Base-by-base conservation (phyloP, 305 asterid species). In the Plantago coronopus region DNA sequence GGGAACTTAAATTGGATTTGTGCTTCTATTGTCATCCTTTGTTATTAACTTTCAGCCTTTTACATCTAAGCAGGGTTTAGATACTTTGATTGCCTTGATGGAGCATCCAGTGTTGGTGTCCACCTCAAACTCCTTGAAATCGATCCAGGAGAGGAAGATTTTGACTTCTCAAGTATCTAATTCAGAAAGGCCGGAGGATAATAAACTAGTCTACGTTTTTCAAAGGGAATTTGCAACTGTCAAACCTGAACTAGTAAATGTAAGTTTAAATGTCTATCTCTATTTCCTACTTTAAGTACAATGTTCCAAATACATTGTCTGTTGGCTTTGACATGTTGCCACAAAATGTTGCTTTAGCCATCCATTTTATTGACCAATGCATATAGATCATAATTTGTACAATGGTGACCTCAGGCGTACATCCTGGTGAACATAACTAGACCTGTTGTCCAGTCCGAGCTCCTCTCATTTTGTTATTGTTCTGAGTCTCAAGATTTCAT, bases 201-300 rank as follows among this genome's bases (percentile, higher is more conserved):
- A 78, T 65, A 89, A 78, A 81, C 80, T 74, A 76, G 86, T 89
- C 60, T 87, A 87, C 72, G 48, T 93, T 74, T 85, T 85, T 76
- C 99, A 93, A 69, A 82, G 89, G 79, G 99, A 93, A 65, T 93
- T 76, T 68, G 99, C 96, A 51, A 89, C 94, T 5, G 97, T 89
- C 31, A 83, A 89, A 71, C 95, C 97, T 44, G 69, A 82, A 34
- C 76, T 77, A 57, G 94, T 89, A 34, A 84, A 89, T 22, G 99
- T 93, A 82, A 55, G 85, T 72, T 65, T 59, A 47, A 64, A 48
- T 69, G 53, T 55, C 34, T 64, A 1, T 42, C 31, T 57, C 17
- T 71, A 37, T 58, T 27, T 57, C 18, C 23, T 34, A 61, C 44
- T 51, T 66, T 46, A 62, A 48, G 16, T 16, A 42, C 19, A 38